Evolutionary conservation across 192 early-diverging fungal species (phyloP).

Genomic region (Diversispora eburnea): DNA sequence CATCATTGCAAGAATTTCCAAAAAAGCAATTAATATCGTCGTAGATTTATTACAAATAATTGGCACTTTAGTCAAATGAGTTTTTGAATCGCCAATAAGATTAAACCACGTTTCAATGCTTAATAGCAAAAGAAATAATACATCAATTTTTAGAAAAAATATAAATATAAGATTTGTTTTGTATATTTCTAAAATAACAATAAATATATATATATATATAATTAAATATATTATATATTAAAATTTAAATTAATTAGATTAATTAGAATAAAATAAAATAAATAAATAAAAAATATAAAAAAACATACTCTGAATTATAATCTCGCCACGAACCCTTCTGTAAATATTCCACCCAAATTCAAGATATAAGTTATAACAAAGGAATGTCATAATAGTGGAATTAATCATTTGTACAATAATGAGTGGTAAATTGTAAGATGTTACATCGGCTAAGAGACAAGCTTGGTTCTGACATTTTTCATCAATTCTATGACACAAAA

Average conservation of each 20-base stretch:
- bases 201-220: no score
- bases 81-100: slow-evolving; percentile 27
- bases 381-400: slow-evolving; percentile 41
- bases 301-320: slow-evolving; percentile 44
- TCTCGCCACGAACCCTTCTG: slow-evolving; percentile 61
- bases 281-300: no score
- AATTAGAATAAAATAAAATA: no score
- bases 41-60: neutral
- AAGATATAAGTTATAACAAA: slow-evolving; percentile 53
- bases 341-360: slow-evolving; percentile 59
- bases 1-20: no score
- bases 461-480: neutral
- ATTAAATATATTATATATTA: no score
- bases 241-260: no score
- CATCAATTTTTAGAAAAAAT: slow-evolving; percentile 73
- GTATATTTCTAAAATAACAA: slow-evolving; percentile 43
- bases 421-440: slow-evolving; percentile 46
- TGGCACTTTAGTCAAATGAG: no score
- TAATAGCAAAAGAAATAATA: slow-evolving; percentile 82
- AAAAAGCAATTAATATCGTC: no score
- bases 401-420: slow-evolving; percentile 53
- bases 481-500: neutral
- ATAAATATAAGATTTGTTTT: slow-evolving; percentile 74
- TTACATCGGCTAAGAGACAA: neutral
- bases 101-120: slow-evolving; percentile 64